phyloP scores from a whole-genome alignment of 2,329 filamentous ascomycete species.

The Aspergillus tanneri region DNA sequence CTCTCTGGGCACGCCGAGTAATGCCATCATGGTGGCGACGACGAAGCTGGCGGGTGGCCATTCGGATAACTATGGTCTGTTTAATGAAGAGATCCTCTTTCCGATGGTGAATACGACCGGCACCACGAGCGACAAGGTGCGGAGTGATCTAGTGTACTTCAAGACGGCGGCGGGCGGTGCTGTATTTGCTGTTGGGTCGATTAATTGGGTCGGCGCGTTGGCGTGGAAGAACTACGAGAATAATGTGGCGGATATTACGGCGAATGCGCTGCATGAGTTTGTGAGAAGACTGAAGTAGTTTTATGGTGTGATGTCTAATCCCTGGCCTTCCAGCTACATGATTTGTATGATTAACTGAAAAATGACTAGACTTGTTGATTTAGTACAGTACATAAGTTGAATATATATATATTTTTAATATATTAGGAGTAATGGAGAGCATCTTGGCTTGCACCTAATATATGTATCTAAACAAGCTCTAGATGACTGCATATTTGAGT shows the following conservation, averaged over 20 bases:
- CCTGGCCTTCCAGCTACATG: too few species aligned
- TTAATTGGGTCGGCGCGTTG: slow-evolving; percentile 8
- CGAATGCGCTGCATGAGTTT: slow-evolving; percentile 5
- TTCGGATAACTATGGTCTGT: slow-evolving; percentile 7
- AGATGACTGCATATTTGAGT: too few species aligned
- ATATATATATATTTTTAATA: too few species aligned
- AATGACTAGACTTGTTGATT: too few species aligned
- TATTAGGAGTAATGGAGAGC: too few species aligned
- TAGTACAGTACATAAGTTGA: too few species aligned
- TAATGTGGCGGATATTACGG: slow-evolving; percentile 4
- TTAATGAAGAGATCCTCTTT: slow-evolving; percentile 11
- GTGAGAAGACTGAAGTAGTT: not conserved
- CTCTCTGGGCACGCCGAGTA: slow-evolving; percentile 29
- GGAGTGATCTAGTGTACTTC: slow-evolving; percentile 9
- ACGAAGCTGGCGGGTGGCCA: slow-evolving; percentile 2
- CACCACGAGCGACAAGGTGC: slow-evolving; percentile 2
- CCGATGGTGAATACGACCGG: slow-evolving; percentile 10
- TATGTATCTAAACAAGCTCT: too few species aligned
- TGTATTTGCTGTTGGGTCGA: slow-evolving; percentile 8
- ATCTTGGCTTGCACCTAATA: too few species aligned
- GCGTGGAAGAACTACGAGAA: slow-evolving; percentile 8
- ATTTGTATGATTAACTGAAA: too few species aligned
- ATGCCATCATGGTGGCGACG: slow-evolving; percentile 23
- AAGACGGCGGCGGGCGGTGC: slow-evolving; percentile 6
- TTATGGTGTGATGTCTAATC: too few species aligned